A percentile compares a stretch with the other conserved stretches of the same genome.
phyloP scores from a whole-genome alignment of 176 grass and related monocot genomes.

The Carex kokanica region DNA sequence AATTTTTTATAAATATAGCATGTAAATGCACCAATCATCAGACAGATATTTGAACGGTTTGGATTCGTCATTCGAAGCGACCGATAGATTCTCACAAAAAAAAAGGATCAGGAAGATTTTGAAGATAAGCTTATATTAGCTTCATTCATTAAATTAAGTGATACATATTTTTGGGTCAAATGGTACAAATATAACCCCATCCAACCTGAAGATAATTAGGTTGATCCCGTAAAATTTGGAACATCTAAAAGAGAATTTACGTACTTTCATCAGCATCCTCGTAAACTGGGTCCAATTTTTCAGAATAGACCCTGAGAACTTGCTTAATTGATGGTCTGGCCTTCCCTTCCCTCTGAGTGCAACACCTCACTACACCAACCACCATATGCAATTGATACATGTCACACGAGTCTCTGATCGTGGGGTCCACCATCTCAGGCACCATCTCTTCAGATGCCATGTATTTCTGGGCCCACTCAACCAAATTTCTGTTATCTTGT shows the following conservation, averaged over 20 bases:
- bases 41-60: too few relatives aligned
- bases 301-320: conserved; percentile 72
- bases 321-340: conserved; percentile 88
- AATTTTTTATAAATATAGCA: too few relatives aligned
- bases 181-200: not conserved
- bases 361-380: conserved; percentile 55
- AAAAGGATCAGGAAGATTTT: too few relatives aligned
- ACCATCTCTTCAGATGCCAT: conserved; percentile 43
- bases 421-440: conserved; percentile 55
- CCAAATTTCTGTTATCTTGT: conserved; percentile 77
- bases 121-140: too few relatives aligned
- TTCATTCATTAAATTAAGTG: not conserved
- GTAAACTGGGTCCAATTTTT: conserved; percentile 60
- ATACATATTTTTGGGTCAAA: not conserved
- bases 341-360: conserved; percentile 71
- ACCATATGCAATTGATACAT: conserved; percentile 74
- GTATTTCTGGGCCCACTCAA: conserved; percentile 74
- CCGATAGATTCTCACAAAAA: too few relatives aligned
- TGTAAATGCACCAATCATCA: too few relatives aligned
- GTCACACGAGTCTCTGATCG: conserved; percentile 43
- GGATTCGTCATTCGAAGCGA: too few relatives aligned
- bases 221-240: not conserved
- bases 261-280: conserved; percentile 50
- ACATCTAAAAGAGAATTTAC: conserved; percentile 1
- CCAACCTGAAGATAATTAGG: not conserved